Evolutionary conservation across 2,329 filamentous ascomycete genomes (phyloP).

Genomic region (Trichophyton verrucosum): DNA sequence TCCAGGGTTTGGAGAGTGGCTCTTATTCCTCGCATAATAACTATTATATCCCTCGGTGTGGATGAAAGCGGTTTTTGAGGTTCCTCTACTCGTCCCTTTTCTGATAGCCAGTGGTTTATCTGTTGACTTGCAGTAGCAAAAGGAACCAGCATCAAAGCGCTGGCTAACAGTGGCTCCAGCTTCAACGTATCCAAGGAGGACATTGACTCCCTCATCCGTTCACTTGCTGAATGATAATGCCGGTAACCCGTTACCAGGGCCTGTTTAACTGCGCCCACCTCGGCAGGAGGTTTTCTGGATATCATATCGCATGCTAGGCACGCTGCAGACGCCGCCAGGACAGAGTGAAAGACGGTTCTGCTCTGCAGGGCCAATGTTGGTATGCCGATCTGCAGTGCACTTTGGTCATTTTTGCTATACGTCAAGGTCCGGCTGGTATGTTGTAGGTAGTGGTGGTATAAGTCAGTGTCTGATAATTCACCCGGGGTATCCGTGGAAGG

Average conservation of each 20-base stretch:
- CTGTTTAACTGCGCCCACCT: neutral
- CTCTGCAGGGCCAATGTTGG: constrained; percentile 1
- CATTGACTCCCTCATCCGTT: constrained; percentile 14
- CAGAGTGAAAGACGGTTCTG: constrained; percentile 8
- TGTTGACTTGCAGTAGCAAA: constrained; percentile 12
- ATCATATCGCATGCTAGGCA: constrained; percentile 15
- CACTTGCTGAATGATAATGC: constrained; percentile 12
- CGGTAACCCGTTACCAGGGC: constrained; percentile 12
- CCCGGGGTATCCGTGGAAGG: neutral
- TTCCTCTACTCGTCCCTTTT: neutral
- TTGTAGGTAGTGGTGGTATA: constrained; percentile 6
- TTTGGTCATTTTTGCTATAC: constrained; percentile 1
- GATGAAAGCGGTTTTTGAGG: constrained; percentile 1
- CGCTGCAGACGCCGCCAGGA: constrained; percentile 8
- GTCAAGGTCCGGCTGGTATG: constrained; percentile 4
- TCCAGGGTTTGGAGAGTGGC: constrained; percentile 4
- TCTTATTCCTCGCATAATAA: constrained; percentile 5
- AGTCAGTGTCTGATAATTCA: neutral
- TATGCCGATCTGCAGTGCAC: constrained; percentile 5
- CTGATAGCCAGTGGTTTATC: constrained; percentile 12
- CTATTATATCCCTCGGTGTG: constrained; percentile 4
- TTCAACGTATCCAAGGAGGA: constrained; percentile 6
- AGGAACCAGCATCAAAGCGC: constrained; percentile 11
- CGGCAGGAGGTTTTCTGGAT: constrained; percentile 4
- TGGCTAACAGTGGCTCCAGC: constrained; percentile 14